These are phyloP conservation scores for Trichoderma koningiopsis DNA, from an alignment of 2,329 filamentous ascomycete genomes.

Conservation along the genomic window DNA sequence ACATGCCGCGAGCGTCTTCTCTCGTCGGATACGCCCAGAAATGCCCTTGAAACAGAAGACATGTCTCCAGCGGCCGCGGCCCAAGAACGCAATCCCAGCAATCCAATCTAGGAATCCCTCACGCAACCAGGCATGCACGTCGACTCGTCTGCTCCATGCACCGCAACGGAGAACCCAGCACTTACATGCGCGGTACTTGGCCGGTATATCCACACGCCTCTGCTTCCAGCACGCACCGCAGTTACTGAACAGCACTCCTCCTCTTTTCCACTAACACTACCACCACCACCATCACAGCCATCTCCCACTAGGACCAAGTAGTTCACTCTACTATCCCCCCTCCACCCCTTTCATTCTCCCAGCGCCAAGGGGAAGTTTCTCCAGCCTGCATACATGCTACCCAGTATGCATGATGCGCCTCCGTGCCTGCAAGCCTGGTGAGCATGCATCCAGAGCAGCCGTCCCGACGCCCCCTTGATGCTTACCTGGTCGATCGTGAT, in stretches of 20 bases:
- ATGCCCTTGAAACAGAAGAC: slow-evolving; percentile 10
- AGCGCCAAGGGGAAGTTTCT: slow-evolving; percentile 25
- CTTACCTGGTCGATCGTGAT: slow-evolving; percentile 17
- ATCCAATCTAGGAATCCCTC: slow-evolving; percentile 1
- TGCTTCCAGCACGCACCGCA: not conserved
- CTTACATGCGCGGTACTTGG: slow-evolving; percentile 4
- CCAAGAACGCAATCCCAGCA: not conserved
- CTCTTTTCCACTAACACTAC: slow-evolving; percentile 4
- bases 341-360: slow-evolving; percentile 2
- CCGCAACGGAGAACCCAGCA: slow-evolving; percentile 2
- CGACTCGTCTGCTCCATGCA: not conserved
- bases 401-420: slow-evolving; percentile 22
- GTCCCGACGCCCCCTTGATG: not conserved
- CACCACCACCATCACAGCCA: not conserved
- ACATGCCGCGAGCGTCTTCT: not conserved
- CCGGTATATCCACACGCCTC: slow-evolving; percentile 7
- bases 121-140: slow-evolving; percentile 1
- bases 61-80: slow-evolving; percentile 10
- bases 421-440: slow-evolving; percentile 18
- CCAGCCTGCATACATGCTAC: slow-evolving; percentile 18
- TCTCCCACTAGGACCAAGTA: slow-evolving; percentile 7
- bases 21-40: slow-evolving; percentile 4
- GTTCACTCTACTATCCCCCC: not conserved
- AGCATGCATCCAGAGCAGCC: slow-evolving; percentile 6
- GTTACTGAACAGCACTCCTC: not conserved